Percentiles rank a stretch among this genome's conserved stretches.
Conservation (phyloP, 495 filamentous ascomycete species). For the Aspergillus kassunensis region DNA sequence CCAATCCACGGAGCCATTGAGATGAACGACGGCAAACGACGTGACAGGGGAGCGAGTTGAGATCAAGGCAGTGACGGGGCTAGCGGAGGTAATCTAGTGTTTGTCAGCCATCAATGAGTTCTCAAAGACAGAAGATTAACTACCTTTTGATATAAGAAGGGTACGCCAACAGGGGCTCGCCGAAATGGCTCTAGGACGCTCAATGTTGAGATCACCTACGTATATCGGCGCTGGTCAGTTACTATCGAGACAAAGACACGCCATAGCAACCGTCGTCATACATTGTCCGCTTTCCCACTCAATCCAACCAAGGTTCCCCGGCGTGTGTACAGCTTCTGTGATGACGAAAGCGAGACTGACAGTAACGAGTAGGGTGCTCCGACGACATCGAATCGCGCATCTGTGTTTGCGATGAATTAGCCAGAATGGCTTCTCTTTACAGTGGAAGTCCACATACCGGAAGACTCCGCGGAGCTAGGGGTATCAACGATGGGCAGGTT, state of each 20-base stretch:
- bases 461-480: constrained; percentile 37
- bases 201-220: constrained; percentile 76
- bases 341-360: constrained; percentile 86
- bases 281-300: constrained; percentile 87
- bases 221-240: background rate
- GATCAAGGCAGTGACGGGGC: constrained; percentile 79
- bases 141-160: constrained; percentile 88
- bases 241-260: background rate
- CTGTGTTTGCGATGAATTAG: constrained; percentile 39
- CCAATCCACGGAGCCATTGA: constrained; percentile 97
- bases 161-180: constrained; percentile 73
- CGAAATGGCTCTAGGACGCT: constrained; percentile 80
- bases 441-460: constrained; percentile 25
- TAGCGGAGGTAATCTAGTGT: constrained; percentile 69
- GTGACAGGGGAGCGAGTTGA: constrained; percentile 79
- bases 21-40: constrained; percentile 78
- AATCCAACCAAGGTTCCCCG: constrained; percentile 87
- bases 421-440: background rate
- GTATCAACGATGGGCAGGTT: constrained; percentile 38
- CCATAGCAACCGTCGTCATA: constrained; percentile 35
- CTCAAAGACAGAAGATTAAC: background rate
- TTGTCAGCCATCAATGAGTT: constrained; percentile 6
- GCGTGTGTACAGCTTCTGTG: constrained; percentile 86
- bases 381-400: constrained; percentile 91
- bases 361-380: constrained; percentile 87